Evolutionary conservation across 2,329 filamentous ascomycete genomes (phyloP).

Genomic region (Chaetomium sp.): DNA sequence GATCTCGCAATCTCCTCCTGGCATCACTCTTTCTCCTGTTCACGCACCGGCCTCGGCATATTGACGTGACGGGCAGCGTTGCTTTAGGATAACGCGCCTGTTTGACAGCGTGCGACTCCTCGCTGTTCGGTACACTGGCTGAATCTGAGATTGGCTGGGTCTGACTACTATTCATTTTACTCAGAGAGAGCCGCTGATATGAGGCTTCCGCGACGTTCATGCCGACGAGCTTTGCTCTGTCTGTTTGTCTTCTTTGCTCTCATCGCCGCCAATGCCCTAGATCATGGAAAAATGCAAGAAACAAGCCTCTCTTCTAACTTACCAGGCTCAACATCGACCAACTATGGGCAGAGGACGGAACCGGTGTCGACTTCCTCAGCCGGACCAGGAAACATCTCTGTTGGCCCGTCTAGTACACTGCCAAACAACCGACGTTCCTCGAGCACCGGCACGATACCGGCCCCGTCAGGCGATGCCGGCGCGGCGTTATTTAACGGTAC

Average conservation of each 20-base stretch:
- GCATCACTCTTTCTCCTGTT: no score
- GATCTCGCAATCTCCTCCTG: not conserved
- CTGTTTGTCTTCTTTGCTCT: constrained; percentile 26
- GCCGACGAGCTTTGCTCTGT: constrained; percentile 28
- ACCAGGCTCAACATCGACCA: constrained; percentile 16
- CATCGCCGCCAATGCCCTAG: constrained; percentile 5
- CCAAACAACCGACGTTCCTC: constrained; percentile 3
- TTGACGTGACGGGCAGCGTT: no score
- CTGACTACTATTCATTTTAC: not conserved
- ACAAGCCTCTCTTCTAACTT: not conserved
- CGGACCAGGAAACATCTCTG: not conserved
- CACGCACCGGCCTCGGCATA: no score
- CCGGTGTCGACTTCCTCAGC: not conserved
- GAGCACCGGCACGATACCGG: constrained; percentile 2
- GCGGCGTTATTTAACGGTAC: constrained; percentile 36
- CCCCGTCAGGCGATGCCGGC: constrained; percentile 27
- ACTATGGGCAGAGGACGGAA: constrained; percentile 1
- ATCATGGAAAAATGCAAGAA: constrained; percentile 24
- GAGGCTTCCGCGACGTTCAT: constrained; percentile 1
- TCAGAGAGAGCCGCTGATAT: constrained; percentile 11
- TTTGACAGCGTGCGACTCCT: not conserved
- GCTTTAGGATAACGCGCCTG: constrained; percentile 12
- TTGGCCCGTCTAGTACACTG: not conserved
- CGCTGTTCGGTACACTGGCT: not conserved
- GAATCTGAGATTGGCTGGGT: not conserved